Evolutionary conservation across 75 land plant genomes (phyloP).

Genomic region (Pseudotsuga menziesii): DNA sequence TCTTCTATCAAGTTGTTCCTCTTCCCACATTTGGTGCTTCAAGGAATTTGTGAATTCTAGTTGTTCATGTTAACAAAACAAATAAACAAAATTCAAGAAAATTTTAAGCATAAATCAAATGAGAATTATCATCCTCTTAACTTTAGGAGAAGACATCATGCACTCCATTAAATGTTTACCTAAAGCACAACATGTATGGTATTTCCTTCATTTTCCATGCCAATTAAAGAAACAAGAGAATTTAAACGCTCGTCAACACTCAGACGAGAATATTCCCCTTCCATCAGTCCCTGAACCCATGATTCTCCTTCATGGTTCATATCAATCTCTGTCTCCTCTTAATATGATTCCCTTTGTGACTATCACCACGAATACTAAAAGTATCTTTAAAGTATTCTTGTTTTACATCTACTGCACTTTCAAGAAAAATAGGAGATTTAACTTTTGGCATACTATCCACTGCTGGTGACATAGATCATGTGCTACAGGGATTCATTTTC

Average conservation of each 20-base stretch:
- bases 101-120: not conserved
- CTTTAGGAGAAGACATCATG: too few relatives aligned
- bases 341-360: too few relatives aligned
- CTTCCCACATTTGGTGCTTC: constrained; percentile 97
- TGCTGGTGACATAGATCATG: too few relatives aligned
- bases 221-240: constrained; percentile 86
- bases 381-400: too few relatives aligned
- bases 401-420: too few relatives aligned
- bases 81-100: not conserved
- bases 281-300: constrained; percentile 93
- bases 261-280: constrained; percentile 93
- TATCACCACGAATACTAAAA: too few relatives aligned
- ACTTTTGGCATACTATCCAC: too few relatives aligned
- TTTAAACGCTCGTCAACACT: constrained; percentile 94
- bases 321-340: constrained; percentile 74
- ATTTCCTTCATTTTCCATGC: constrained; percentile 88
- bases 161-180: constrained; percentile 29
- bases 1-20: constrained; percentile 82
- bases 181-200: constrained; percentile 80
- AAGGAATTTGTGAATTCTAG: constrained; percentile 85
- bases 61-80: constrained; percentile 49
- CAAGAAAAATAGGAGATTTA: too few relatives aligned
- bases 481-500: not conserved
- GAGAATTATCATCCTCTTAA: too few relatives aligned
- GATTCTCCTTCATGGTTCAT: constrained; percentile 80